phyloP scores from a whole-genome alignment of 306 rosid genomes.

The Castanea sativa region DNA sequence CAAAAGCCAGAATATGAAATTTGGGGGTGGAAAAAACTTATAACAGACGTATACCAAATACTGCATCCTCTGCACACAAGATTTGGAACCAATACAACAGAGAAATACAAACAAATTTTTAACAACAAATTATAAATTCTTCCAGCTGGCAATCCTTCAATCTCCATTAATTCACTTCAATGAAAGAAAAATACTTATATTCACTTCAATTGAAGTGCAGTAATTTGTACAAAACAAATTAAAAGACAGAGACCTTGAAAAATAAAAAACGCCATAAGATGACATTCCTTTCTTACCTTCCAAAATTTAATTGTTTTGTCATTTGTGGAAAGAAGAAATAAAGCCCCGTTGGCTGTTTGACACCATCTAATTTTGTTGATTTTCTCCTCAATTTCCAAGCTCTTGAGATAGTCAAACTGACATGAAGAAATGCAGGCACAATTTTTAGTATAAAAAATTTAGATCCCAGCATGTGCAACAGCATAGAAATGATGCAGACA shows the following conservation, averaged over 20 bases:
- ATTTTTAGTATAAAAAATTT: slow-evolving; percentile 17
- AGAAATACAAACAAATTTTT: too few relatives aligned
- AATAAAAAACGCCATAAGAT: neutral
- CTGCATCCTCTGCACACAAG: neutral
- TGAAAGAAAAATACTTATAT: neutral
- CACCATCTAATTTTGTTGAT: slow-evolving; percentile 99
- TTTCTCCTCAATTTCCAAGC: slow-evolving; percentile 99
- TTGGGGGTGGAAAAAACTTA: neutral
- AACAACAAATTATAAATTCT: too few relatives aligned
- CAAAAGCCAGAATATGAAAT: neutral
- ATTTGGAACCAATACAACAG: too few relatives aligned
- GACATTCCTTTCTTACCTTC: slow-evolving; percentile 64
- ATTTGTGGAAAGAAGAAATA: slow-evolving; percentile 91
- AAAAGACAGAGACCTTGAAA: too few relatives aligned
- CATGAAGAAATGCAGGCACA: slow-evolving; percentile 20
- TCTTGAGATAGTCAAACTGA: slow-evolving; percentile 99
- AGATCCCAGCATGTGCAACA: slow-evolving; percentile 6
- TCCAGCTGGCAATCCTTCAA: too few relatives aligned
- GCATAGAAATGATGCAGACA: neutral
- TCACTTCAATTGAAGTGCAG: neutral
- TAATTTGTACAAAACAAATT: too few relatives aligned
- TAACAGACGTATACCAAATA: neutral
- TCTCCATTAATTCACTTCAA: neutral
- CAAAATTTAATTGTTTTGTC: slow-evolving; percentile 96
- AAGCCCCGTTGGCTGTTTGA: slow-evolving; percentile 90